These are phyloP conservation scores for Heracleum sosnowskyi DNA, from an alignment of 129 eudicot species.

Conservation along the genomic window DNA sequence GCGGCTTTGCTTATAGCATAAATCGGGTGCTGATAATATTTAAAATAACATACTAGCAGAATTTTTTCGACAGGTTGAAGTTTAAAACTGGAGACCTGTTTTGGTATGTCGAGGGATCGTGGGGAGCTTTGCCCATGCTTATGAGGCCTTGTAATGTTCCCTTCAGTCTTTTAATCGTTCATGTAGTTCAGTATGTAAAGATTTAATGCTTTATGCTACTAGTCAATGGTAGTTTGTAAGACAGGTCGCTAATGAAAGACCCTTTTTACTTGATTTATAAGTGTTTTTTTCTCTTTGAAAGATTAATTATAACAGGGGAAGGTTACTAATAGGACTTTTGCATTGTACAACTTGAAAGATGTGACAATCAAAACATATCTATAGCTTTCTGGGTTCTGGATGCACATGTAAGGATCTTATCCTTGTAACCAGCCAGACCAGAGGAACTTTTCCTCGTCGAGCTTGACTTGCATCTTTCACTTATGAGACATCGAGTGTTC, in stretches of 20 bases:
- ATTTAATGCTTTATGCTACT: background rate
- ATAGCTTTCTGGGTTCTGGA: background rate
- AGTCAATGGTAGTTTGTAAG: background rate
- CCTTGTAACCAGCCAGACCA: too few species aligned
- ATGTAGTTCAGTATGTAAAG: background rate
- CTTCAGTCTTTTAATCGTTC: background rate
- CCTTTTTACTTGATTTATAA: background rate
- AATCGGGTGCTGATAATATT: background rate
- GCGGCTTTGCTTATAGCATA: conserved; percentile 57
- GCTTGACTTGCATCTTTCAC: background rate
- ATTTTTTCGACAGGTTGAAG: background rate
- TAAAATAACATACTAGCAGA: background rate
- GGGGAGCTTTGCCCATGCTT: background rate
- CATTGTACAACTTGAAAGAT: background rate
- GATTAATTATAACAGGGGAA: background rate
- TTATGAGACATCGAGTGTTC: background rate
- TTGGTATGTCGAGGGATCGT: background rate
- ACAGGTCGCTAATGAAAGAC: background rate
- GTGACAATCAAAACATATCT: background rate
- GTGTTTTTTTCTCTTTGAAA: background rate
- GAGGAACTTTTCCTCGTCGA: background rate
- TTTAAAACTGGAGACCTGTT: background rate
- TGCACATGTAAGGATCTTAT: too few species aligned
- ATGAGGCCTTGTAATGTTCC: background rate
- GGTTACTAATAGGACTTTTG: background rate